Evolutionary conservation across 1,284 basidiomycete genomes (phyloP), one percentile per base, ranked within the genome.

Genomic region (Peniophora sp.): DNA sequence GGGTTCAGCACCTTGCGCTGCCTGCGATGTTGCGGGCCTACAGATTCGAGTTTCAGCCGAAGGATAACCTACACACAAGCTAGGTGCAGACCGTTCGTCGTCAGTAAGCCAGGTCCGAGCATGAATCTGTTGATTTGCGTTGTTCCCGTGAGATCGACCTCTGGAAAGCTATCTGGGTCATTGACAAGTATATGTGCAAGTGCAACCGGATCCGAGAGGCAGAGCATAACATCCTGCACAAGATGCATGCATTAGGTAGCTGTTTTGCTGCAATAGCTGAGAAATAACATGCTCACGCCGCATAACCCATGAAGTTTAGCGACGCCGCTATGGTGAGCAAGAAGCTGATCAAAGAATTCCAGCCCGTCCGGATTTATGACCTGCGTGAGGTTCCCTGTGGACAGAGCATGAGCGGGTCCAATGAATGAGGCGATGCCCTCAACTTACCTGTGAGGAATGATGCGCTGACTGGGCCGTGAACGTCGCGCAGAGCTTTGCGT

Each of bases 1-100:
- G 78, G 74, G 46, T 64, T 69, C 10, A 77, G 69, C 48, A 78
- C 65, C 58, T 75, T 77, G 45, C 76, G 68, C 55, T 79, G 76
- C 34, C 66, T 67, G 58, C 63, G 72, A 58, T 79, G 76, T 36
- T 73, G 70, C 36, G 72, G 69, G n/a, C 74, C 78, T 76, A 24
- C 17, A 25, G n/a, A 23, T 45, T 16, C 20, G 9, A 3, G 14
- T 9, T 8, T 24, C 12, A 9, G 19, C 44, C 24, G 47, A 20
- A 3, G 32, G 38, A 45, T 22, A 10, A 20, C n/a, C 25, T 10
- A 24, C 10, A 20, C 10, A 51, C n/a, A n/a, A n/a, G n/a, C n/a
- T n/a, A n/a, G n/a, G n/a, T n/a, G n/a, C 35, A 32, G 43, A 48
- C 27, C 27, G 27, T 32, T 20, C 22, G 51, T 27, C 52, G 54